Percentiles rank a stretch among this genome's conserved stretches.
phyloP scores from a whole-genome alignment of 208 protist species.

The Trypanosoma conorhini region DNA sequence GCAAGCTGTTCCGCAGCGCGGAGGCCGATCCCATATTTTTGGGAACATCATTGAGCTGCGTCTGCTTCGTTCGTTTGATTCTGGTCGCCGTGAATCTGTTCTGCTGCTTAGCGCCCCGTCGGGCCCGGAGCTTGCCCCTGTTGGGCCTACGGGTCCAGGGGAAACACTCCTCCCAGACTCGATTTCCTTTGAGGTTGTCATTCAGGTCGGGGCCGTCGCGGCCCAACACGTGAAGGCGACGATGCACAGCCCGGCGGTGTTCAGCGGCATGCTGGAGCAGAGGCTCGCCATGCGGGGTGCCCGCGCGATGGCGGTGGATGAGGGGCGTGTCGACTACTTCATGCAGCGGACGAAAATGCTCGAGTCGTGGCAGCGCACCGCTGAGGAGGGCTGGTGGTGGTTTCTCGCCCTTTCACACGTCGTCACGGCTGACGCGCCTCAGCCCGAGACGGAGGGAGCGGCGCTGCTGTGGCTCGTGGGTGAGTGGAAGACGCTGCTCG shows the following conservation, averaged over 20 bases:
- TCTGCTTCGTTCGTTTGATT: constrained; percentile 8
- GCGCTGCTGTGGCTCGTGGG: constrained; percentile 45
- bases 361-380: constrained; percentile 30
- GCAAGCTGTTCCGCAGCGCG: neutral
- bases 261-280: constrained; percentile 21
- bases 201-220: constrained; percentile 20
- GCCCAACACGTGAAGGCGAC: neutral
- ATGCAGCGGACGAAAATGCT: constrained; percentile 39
- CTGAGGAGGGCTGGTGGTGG: constrained; percentile 39
- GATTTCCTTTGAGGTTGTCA: constrained; percentile 26
- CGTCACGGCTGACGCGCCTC: constrained; percentile 2
- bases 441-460: neutral
- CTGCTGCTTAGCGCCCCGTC: neutral
- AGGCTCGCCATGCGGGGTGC: constrained; percentile 33
- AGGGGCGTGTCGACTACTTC: constrained; percentile 44
- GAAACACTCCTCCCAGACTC: neutral
- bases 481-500: constrained; percentile 47
- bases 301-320: constrained; percentile 47
- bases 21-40: constrained; percentile 19
- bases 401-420: constrained; percentile 40
- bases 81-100: constrained; percentile 9
- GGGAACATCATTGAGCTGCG: constrained; percentile 28
- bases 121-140: neutral
- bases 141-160: neutral
- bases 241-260: constrained; percentile 9